Percentiles rank a stretch among this genome's conserved stretches.
Conservation (phyloP, 2,329 filamentous ascomycete genomes). For the Periconia macrospinosa region DNA sequence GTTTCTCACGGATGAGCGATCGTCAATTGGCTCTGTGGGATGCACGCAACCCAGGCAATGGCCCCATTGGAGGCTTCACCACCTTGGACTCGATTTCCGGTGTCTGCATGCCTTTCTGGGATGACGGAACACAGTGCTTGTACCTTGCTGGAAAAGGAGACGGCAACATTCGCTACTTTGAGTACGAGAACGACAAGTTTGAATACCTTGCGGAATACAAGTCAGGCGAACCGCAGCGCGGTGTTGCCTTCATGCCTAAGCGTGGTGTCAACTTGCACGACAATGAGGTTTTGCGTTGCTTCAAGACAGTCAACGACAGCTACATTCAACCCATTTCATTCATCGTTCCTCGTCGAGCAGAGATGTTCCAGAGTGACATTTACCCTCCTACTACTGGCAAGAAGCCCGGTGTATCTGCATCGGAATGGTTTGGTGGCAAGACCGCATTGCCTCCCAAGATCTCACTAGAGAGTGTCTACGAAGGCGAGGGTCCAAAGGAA, state of each 20-base stretch:
- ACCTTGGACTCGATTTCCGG: constrained; percentile 94
- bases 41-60: constrained; percentile 71
- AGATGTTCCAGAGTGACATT: constrained; percentile 96
- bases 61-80: constrained; percentile 83
- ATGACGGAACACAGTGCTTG: constrained; percentile 91
- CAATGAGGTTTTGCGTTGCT: constrained; percentile 87
- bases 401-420: constrained; percentile 76
- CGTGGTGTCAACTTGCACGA: constrained; percentile 95
- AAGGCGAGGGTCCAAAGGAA: constrained; percentile 78
- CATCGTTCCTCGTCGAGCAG: constrained; percentile 89
- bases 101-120: constrained; percentile 98
- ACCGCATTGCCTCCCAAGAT: constrained; percentile 85
- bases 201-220: constrained; percentile 97
- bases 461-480: constrained; percentile 88
- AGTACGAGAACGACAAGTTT: constrained; percentile 98
- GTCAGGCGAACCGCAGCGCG: constrained; percentile 91
- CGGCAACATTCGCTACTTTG: constrained; percentile 98
- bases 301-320: constrained; percentile 92
- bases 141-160: constrained; percentile 98
- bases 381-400: constrained; percentile 82
- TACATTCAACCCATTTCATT: constrained; percentile 98
- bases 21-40: constrained; percentile 96
- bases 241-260: constrained; percentile 91
- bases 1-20: constrained; percentile 98
- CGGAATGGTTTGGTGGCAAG: constrained; percentile 87